phyloP scores from a whole-genome alignment of 306 rosid species.

The Delonix regia region DNA sequence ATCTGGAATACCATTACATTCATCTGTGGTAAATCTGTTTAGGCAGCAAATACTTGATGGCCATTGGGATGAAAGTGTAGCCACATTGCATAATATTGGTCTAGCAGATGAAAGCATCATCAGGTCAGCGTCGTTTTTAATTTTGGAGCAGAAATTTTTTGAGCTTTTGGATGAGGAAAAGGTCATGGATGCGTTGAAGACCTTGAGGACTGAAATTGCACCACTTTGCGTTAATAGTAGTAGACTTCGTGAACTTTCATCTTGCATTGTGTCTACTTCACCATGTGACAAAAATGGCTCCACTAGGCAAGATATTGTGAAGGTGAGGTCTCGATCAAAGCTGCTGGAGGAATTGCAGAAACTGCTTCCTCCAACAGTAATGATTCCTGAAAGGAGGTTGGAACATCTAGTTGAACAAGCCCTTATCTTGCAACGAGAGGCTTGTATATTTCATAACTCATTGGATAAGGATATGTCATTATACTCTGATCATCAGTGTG shows the following conservation, averaged over 20 bases:
- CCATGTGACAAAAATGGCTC: constrained; percentile 35
- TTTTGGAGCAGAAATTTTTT: constrained; percentile 86
- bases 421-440: constrained; percentile 84
- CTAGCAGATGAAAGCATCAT: constrained; percentile 60
- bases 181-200: constrained; percentile 80
- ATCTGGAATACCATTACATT: constrained; percentile 85
- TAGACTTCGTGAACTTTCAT: constrained; percentile 84
- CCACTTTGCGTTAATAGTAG: constrained; percentile 62
- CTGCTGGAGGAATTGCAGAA: constrained; percentile 88
- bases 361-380: constrained; percentile 83
- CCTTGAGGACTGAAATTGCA: constrained; percentile 83
- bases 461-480: constrained; percentile 86
- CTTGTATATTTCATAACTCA: constrained; percentile 91
- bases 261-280: constrained; percentile 70
- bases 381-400: constrained; percentile 94
- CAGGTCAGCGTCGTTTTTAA: constrained; percentile 74
- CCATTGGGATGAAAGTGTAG: constrained; percentile 80
- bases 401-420: constrained; percentile 96
- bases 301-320: constrained; percentile 43
- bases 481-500: constrained; percentile 90
- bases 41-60: constrained; percentile 87
- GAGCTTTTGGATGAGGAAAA: constrained; percentile 74
- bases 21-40: constrained; percentile 66
- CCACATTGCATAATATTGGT: constrained; percentile 72
- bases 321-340: constrained; percentile 67